Evolutionary conservation across 2,329 filamentous ascomycete genomes (phyloP).

Genomic region (Camptophora hylomeconis): DNA sequence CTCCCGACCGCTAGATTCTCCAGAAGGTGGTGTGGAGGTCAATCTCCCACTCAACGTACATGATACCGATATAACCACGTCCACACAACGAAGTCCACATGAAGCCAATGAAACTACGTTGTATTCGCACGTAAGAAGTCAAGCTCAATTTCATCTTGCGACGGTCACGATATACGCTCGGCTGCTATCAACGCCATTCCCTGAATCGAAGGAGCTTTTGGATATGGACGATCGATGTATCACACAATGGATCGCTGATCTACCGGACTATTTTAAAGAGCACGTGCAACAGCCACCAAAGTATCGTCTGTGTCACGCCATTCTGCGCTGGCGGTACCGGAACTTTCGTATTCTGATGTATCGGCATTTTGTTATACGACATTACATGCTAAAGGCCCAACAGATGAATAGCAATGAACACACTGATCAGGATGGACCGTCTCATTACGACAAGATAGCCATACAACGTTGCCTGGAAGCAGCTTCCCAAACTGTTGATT

Average conservation of each 20-base stretch:
- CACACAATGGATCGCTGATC: slow-evolving; percentile 27
- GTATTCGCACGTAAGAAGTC: slow-evolving; percentile 5
- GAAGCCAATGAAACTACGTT: slow-evolving; percentile 4
- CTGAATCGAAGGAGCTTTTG: slow-evolving; percentile 28
- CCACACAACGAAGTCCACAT: slow-evolving; percentile 1
- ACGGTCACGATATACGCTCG: slow-evolving; percentile 27
- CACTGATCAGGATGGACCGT: background rate
- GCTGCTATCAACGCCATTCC: slow-evolving; percentile 29
- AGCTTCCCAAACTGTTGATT: slow-evolving; percentile 26
- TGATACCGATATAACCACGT: slow-evolving; percentile 5
- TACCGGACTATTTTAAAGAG: slow-evolving; percentile 28
- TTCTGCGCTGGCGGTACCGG: slow-evolving; percentile 30
- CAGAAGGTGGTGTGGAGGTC: slow-evolving; percentile 8
- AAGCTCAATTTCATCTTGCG: slow-evolving; percentile 4
- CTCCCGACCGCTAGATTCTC: slow-evolving; percentile 7
- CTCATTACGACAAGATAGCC: slow-evolving; percentile 3
- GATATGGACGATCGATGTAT: slow-evolving; percentile 25
- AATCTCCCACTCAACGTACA: slow-evolving; percentile 7
- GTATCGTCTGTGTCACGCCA: slow-evolving; percentile 25
- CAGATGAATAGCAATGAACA: background rate
- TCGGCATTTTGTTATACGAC: slow-evolving; percentile 13
- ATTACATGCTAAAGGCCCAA: slow-evolving; percentile 4
- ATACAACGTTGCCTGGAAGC: slow-evolving; percentile 20
- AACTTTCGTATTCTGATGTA: slow-evolving; percentile 31
- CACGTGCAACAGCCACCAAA: slow-evolving; percentile 21